Conservation (phyloP, 148 eudicot species). For the Pharnaceum exiguum region DNA sequence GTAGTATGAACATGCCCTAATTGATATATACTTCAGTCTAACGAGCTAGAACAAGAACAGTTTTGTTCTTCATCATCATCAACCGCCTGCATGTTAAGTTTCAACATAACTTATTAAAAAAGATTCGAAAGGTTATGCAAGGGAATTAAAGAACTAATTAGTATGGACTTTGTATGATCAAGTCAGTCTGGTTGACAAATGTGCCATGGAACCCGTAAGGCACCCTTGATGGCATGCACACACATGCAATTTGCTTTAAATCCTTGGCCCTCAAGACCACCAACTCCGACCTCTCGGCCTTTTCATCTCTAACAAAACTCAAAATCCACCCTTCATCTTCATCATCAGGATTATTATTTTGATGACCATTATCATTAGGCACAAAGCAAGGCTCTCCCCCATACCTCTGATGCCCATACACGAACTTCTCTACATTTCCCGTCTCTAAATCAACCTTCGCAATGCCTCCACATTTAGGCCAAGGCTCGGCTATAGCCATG, state of each 20-base stretch:
- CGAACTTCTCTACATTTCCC: conserved; percentile 29
- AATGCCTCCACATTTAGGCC: conserved; percentile 56
- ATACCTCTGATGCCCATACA: conserved; percentile 35
- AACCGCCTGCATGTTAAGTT: too few relatives aligned
- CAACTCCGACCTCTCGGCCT: conserved; percentile 37
- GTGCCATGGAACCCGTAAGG: conserved; percentile 74
- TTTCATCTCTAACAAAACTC: conserved; percentile 44
- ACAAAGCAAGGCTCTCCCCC: conserved; percentile 64
- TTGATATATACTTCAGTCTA: too few relatives aligned
- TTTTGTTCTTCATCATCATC: too few relatives aligned
- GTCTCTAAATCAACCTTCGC: conserved; percentile 51
- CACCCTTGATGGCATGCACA: conserved; percentile 50
- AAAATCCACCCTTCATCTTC: conserved; percentile 32
- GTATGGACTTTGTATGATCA: conserved; percentile 6
- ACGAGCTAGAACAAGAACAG: too few relatives aligned
- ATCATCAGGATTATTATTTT: neutral
- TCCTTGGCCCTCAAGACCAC: conserved; percentile 35
- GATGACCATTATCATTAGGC: neutral
- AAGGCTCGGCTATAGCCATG: conserved; percentile 56
- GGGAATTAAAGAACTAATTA: neutral
- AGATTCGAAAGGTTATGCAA: too few relatives aligned
- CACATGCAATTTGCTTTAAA: conserved; percentile 36
- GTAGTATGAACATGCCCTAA: too few relatives aligned
- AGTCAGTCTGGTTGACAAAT: conserved; percentile 28
- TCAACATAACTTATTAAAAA: too few relatives aligned